These are phyloP conservation scores for Gardenia jasminoides DNA, from an alignment of 257 asterid genomes.

Conservation along the genomic window DNA sequence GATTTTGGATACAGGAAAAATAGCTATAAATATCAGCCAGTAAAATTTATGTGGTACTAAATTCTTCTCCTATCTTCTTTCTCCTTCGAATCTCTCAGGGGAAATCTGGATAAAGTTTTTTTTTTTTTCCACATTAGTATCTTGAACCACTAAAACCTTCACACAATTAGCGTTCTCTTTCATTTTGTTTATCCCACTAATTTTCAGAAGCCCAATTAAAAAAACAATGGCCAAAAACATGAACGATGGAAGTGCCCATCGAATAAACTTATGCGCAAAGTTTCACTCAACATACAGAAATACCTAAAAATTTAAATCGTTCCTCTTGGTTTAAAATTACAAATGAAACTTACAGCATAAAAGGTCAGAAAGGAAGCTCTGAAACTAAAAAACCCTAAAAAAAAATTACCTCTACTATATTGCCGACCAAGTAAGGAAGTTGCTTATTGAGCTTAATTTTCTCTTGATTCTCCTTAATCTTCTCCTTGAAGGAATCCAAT, in stretches of 20 bases:
- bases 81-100: not conserved
- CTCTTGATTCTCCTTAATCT: slow-evolving; percentile 84
- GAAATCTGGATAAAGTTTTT: not conserved
- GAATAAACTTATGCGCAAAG: not conserved
- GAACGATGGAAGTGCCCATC: not conserved
- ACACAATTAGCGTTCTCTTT: not conserved
- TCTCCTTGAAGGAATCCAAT: slow-evolving; percentile 72
- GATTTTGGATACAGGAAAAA: not conserved
- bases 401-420: slow-evolving; percentile 69
- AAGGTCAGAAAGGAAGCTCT: not conserved
- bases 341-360: not conserved
- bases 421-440: slow-evolving; percentile 88
- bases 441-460: slow-evolving; percentile 87
- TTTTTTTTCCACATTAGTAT: not conserved
- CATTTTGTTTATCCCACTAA: not conserved
- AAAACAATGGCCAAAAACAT: not conserved
- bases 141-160: not conserved
- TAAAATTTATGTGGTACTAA: not conserved
- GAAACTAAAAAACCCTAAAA: not conserved
- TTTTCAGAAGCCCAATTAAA: not conserved
- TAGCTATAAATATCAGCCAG: not conserved
- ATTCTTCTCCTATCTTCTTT: not conserved
- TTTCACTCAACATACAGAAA: not conserved
- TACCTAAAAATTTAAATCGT: not conserved
- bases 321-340: not conserved